Evolutionary conservation across 495 filamentous ascomycete species (phyloP), one percentile per base, ranked within the genome.

Genomic region (Aspergillus avenaceus): DNA sequence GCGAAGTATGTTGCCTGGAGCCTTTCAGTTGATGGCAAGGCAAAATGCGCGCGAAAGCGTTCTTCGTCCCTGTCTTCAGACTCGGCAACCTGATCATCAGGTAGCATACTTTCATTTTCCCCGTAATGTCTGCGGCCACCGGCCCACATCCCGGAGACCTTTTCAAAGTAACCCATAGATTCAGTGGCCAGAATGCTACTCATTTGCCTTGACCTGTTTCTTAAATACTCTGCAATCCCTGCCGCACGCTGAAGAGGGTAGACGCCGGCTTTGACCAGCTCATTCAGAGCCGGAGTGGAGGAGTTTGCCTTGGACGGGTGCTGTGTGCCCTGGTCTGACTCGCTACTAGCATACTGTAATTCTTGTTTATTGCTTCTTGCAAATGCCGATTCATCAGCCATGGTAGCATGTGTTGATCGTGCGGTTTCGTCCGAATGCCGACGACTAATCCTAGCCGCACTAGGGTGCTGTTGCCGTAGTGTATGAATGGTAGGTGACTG

Each of bases 101-200:
- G 72, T 32, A 83, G 69, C 21, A 88, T 70, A 29, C 82, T 87
- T 60, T 86, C 79, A 3, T 79, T 78, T 25, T 92, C 86, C 16
- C 85, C 80, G 56, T 97, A 98, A 65, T 98, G 93, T 59, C 83
- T 87, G 61, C 85, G 84, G 14, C 89, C 88, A 25, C 93, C 93
- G 48, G 89, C 85, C 87, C 93, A 95, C 88, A 97, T 97, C 29
- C 90, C 93, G 4, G 91, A 96, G 0, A 97, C 91, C 61, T 96
- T 96, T 58, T 95, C 92, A 24, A 96, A 84, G 63, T 98, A 98
- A 14, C 90, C 90, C 89, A 96, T 97, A 2, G 93, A 95, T 61
- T 97, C 91, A 2, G 86, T 88, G 25, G 95, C 90, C 19, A 98
- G 63, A 22, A 97, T 74, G 49, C 72, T 89, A 50, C 90, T 91